phyloP scores from a whole-genome alignment of 2,329 filamentous ascomycete species.

The Aspergillus flavus region DNA sequence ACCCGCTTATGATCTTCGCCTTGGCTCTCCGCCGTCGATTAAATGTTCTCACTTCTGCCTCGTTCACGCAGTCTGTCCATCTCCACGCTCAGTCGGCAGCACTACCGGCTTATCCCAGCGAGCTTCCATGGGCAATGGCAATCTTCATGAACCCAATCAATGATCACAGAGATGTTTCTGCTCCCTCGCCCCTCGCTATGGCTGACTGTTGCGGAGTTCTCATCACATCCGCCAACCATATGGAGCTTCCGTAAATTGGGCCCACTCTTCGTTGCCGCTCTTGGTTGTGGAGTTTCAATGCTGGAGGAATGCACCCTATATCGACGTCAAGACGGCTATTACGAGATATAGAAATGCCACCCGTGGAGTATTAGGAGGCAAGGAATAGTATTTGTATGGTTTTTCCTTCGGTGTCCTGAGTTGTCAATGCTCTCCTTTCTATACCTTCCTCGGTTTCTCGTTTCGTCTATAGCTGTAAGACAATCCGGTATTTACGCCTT shows the following conservation, averaged over 20 bases:
- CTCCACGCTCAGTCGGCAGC: not conserved
- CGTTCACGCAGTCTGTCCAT: not conserved
- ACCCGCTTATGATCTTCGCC: not conserved
- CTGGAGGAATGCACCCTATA: not conserved
- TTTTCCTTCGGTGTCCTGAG: not conserved
- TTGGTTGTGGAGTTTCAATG: not conserved
- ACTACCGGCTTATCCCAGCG: not conserved
- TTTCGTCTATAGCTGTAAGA: not conserved
- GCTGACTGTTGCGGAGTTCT: not conserved
- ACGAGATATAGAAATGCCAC: not conserved
- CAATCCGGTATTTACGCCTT: not conserved
- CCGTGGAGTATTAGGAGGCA: not conserved
- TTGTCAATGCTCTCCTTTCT: not conserved
- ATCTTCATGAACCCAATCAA: not conserved
- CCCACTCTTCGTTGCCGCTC: constrained; percentile 1
- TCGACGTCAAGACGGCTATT: constrained; percentile 14
- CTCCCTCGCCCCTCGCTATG: not conserved
- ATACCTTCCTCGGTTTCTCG: not conserved
- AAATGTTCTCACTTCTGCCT: not conserved
- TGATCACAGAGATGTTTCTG: not conserved
- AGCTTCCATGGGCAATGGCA: not conserved
- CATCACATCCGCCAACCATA: not conserved
- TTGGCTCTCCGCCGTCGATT: not conserved
- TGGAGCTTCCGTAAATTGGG: not conserved
- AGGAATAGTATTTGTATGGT: not conserved